Percentiles rank a stretch among this genome's conserved stretches.
Conservation (phyloP, 2,329 filamentous ascomycete genomes). For the Fusarium continuum region DNA sequence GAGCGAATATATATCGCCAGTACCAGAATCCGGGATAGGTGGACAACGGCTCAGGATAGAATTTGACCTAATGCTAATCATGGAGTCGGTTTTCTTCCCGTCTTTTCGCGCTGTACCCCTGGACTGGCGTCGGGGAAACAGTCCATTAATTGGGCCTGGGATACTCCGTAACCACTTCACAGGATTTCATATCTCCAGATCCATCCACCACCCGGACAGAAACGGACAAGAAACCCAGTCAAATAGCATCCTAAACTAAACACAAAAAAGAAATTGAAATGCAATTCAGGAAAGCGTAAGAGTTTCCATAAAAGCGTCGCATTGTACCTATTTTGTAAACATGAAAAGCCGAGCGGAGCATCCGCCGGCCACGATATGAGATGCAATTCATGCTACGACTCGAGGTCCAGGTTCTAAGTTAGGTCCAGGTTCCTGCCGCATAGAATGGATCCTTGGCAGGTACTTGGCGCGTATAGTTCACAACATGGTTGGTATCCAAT, state of each 20-base stretch:
- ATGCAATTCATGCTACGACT: conserved; percentile 7
- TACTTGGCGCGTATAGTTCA: conserved; percentile 27
- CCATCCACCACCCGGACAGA: conserved; percentile 7
- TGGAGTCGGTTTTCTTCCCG: conserved; percentile 16
- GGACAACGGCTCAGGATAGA: conserved; percentile 30
- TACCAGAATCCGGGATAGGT: conserved; percentile 11
- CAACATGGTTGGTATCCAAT: conserved; percentile 19
- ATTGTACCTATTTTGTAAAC: not conserved
- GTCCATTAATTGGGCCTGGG: not conserved
- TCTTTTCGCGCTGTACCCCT: conserved; percentile 19
- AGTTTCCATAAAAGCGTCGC: conserved; percentile 2
- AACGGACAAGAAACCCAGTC: conserved; percentile 2
- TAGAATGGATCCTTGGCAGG: conserved; percentile 21
- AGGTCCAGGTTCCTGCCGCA: conserved; percentile 5
- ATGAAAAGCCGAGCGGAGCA: conserved; percentile 9
- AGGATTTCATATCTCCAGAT: not conserved
- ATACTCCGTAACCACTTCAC: too few relatives aligned
- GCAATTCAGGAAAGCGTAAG: not conserved
- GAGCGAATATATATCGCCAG: conserved; percentile 17
- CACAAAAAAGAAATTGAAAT: not conserved
- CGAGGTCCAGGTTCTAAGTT: conserved; percentile 10
- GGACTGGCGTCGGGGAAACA: not conserved
- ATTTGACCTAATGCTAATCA: conserved; percentile 16
- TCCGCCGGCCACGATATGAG: conserved; percentile 25
- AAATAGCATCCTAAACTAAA: not conserved